Percentiles rank a stretch among this genome's conserved stretches.
Evolutionary conservation across 805 yeast genomes (phyloP).

Genomic region (Starmerella potacharoeniae): DNA sequence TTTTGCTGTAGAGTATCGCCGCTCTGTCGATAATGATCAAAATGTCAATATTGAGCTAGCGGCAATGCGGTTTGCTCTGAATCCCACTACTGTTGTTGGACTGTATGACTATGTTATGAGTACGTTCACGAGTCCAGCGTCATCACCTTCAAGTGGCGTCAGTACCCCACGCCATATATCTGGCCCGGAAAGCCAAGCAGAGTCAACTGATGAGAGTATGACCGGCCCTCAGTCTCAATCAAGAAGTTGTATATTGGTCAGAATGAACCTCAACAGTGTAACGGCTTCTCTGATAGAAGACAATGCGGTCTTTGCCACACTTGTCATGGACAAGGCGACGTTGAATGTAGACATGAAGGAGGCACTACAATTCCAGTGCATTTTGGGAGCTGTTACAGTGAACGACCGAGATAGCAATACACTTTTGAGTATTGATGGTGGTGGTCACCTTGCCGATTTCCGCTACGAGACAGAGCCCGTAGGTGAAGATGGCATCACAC

Average conservation of each 20-base stretch:
- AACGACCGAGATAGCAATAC: conserved; percentile 39
- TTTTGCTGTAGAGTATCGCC: conserved; percentile 46
- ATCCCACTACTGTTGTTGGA: conserved; percentile 68
- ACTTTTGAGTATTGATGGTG: conserved; percentile 72
- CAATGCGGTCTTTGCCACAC: conserved; percentile 66
- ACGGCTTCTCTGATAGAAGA: conserved; percentile 72
- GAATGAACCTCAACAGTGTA: conserved; percentile 59
- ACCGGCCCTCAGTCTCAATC: background rate
- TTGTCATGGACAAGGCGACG: conserved; percentile 62
- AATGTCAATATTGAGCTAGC: conserved; percentile 61
- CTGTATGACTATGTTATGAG: conserved; percentile 69
- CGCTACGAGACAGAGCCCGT: conserved; percentile 64
- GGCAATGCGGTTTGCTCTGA: conserved; percentile 60
- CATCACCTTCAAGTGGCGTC: background rate
- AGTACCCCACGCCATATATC: background rate
- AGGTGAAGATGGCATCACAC: conserved; percentile 24
- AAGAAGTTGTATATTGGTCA: conserved; percentile 41
- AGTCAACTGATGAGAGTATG: background rate
- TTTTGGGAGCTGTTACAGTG: conserved; percentile 60
- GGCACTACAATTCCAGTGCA: conserved; percentile 58
- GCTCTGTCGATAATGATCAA: conserved; percentile 62
- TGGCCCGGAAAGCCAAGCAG: background rate
- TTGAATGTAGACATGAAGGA: conserved; percentile 57
- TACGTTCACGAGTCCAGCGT: conserved; percentile 56
- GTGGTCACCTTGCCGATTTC: conserved; percentile 68